These are phyloP conservation scores for Rhizoctonia solani DNA, from an alignment of 1,284 basidiomycete genomes.

Conservation along the genomic window DNA sequence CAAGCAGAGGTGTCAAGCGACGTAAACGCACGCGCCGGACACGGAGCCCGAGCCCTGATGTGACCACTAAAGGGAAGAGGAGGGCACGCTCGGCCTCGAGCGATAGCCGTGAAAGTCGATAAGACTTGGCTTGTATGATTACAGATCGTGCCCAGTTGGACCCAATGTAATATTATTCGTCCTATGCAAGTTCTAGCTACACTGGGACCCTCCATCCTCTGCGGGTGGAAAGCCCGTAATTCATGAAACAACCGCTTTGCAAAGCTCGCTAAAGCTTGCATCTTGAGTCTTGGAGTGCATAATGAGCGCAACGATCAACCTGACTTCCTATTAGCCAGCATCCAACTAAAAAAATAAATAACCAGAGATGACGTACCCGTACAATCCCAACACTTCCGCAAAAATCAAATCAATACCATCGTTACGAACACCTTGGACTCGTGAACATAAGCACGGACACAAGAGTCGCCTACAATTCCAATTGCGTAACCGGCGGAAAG, in stretches of 20 bases:
- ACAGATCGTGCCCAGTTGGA: background rate
- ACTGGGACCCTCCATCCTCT: background rate
- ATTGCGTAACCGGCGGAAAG: constrained; percentile 98
- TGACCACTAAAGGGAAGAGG: constrained; percentile 12
- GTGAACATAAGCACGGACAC: constrained; percentile 55
- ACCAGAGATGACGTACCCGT: constrained; percentile 60
- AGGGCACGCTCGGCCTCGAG: constrained; percentile 12
- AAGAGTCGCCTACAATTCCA: constrained; percentile 91
- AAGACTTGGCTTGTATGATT: background rate
- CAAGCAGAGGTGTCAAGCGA: constrained; percentile 15
- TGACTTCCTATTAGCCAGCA: constrained; percentile 42
- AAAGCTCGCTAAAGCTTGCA: background rate
- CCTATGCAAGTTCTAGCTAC: background rate
- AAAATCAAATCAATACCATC: constrained; percentile 92
- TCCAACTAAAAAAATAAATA: constrained; percentile 50
- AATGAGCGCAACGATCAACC: constrained; percentile 85
- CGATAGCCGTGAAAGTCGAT: constrained; percentile 13
- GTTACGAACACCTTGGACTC: constrained; percentile 74
- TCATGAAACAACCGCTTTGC: background rate
- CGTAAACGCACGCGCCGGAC: constrained; percentile 10
- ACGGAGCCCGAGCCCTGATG: constrained; percentile 2
- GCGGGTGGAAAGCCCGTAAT: background rate
- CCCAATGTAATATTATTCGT: constrained; percentile 30
- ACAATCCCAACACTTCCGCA: constrained; percentile 89
- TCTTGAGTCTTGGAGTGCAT: constrained; percentile 71